Evolutionary conservation across 1,284 basidiomycete species (phyloP).

Genomic region (Entoloma clypeatum): DNA sequence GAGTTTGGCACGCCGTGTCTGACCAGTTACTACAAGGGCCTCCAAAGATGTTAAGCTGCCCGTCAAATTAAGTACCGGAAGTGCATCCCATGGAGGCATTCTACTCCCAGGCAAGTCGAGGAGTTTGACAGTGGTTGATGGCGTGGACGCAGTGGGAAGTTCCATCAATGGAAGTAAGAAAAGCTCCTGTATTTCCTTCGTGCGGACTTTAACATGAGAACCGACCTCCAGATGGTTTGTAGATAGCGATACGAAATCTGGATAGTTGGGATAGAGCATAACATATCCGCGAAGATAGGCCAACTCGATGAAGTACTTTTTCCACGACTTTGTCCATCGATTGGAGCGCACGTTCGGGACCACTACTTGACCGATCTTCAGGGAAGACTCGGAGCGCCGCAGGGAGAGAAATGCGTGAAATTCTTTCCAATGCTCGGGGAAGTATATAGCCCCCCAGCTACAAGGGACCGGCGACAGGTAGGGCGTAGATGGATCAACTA

Average conservation of each 20-base stretch:
- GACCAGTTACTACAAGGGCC: slow-evolving; percentile 32
- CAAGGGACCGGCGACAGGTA: slow-evolving; percentile 83
- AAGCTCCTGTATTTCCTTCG: slow-evolving; percentile 54
- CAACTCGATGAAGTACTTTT: slow-evolving; percentile 83
- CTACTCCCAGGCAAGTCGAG: slow-evolving; percentile 52
- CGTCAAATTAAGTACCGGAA: slow-evolving; percentile 70
- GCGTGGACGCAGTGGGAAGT: slow-evolving; percentile 26
- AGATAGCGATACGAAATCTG: slow-evolving; percentile 64
- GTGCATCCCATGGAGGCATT: slow-evolving; percentile 49
- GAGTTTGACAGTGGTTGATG: slow-evolving; percentile 31
- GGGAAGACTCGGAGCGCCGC: slow-evolving; percentile 51
- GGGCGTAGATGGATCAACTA: slow-evolving; percentile 50
- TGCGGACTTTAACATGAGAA: slow-evolving; percentile 64
- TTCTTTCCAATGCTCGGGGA: slow-evolving; percentile 80
- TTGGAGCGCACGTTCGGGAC: slow-evolving; percentile 76
- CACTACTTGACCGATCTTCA: slow-evolving; percentile 44
- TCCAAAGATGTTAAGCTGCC: slow-evolving; percentile 50
- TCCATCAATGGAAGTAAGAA: slow-evolving; percentile 70
- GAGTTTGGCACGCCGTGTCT: slow-evolving; percentile 23
- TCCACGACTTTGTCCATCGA: slow-evolving; percentile 78
- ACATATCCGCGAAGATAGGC: slow-evolving; percentile 75
- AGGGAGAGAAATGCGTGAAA: slow-evolving; percentile 72
- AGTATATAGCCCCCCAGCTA: slow-evolving; percentile 88
- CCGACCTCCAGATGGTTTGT: slow-evolving; percentile 84
- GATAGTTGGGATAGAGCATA: slow-evolving; percentile 85